Evolutionary conservation across 441 rosid genomes (phyloP), one percentile per base, ranked within the genome.

Genomic region (Euphorbia schlechtendalii): DNA sequence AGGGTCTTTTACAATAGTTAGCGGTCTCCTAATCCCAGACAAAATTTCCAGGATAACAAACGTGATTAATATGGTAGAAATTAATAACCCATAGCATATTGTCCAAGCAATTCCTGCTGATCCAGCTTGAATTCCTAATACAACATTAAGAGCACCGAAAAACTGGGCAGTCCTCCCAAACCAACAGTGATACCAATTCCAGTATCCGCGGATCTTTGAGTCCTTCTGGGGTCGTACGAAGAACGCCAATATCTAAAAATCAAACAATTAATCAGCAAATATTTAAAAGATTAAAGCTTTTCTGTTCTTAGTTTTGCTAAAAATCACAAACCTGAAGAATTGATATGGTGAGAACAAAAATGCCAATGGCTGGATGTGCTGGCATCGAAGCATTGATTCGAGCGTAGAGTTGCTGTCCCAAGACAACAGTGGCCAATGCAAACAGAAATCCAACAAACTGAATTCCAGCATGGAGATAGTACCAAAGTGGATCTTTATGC

Each of bases 131-230:
- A 86, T 86, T 40, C 96, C 97, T 78, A 83, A 67, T 67, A 83
- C 70, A 58, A 87, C 73, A 69, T 93, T 93, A 52, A 86, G 43
- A 59, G 91, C 82, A 68, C 83, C 97, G 64, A 93, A 87, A 72
- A 90, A 86, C 34, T 86, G 84, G 27, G 92, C 83, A 59, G 84
- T 69, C 78, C 90, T 87, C 28, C 99, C 99, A 32, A 78, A 71
- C 96, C 96, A 88, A 59, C 72, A 75, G 66, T 93, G 99, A 75
- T 90, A 90, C 96, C 90, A 87, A 69, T 87, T 90, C 96, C 97
- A 88, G 70, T 82, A 86, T 72, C 61, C 70, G 27, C 96, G 80
- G 56, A 81, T 75, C 83, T 93, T 88, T 15, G 93, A 74, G 59
- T 87, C 96, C 71, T 81, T 87, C 54, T 77, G 72, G 0, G 99